phyloP scores from a whole-genome alignment of 2,329 filamentous ascomycete species.

The Cercospora janseana region DNA sequence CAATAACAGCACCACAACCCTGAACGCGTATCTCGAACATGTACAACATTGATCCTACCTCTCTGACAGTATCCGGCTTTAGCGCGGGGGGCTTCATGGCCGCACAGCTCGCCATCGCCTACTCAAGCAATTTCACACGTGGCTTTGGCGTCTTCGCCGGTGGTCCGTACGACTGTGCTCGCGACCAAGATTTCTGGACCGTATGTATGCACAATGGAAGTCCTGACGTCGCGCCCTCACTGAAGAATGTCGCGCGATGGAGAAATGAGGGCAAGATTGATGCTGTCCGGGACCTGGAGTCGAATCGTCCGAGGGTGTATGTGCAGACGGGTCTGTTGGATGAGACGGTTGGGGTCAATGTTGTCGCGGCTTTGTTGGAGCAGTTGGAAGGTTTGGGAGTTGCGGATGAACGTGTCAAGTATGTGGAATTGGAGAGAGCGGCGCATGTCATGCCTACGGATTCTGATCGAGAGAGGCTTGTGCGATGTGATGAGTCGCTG shows the following conservation, averaged over 20 bases:
- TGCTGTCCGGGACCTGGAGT: not conserved
- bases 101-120: slow-evolving; percentile 17
- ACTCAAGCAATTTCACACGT: slow-evolving; percentile 9
- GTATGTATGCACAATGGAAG: slow-evolving; percentile 10
- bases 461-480: not conserved
- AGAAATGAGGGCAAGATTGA: slow-evolving; percentile 8
- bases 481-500: not conserved
- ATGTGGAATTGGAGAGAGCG: slow-evolving; percentile 4
- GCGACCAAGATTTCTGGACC: slow-evolving; percentile 11
- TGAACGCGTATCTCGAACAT: not conserved
- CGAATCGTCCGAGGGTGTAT: not conserved
- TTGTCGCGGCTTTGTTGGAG: not conserved
- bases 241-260: slow-evolving; percentile 10
- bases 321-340: slow-evolving; percentile 8
- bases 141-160: slow-evolving; percentile 16
- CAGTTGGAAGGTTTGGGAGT: slow-evolving; percentile 8
- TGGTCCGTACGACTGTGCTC: slow-evolving; percentile 18
- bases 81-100: slow-evolving; percentile 20
- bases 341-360: not conserved
- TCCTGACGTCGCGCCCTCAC: slow-evolving; percentile 4
- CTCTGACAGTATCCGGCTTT: slow-evolving; percentile 19
- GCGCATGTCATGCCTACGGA: slow-evolving; percentile 18
- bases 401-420: not conserved
- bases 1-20: too few species aligned
- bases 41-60: slow-evolving; percentile 14